These are phyloP conservation scores for Ceraceosorus bombacis DNA, from an alignment of 1,284 basidiomycete species.

Conservation along the genomic window DNA sequence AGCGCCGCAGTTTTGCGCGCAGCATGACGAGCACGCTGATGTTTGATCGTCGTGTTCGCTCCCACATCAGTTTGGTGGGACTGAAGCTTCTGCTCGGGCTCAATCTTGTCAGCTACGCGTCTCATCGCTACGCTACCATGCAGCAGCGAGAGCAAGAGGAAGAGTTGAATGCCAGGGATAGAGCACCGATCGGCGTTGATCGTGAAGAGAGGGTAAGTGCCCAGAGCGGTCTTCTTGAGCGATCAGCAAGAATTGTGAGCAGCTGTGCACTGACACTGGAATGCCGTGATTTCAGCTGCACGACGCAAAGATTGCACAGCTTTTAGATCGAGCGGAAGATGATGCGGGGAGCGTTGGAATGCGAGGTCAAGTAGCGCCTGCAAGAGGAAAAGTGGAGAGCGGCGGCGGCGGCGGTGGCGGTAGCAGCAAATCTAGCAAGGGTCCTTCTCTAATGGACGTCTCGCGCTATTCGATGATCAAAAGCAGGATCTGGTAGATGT, in stretches of 20 bases:
- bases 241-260: not conserved
- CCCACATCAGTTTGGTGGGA: conserved; percentile 21
- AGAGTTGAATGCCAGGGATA: conserved; percentile 32
- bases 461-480: conserved; percentile 43
- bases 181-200: conserved; percentile 41
- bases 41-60: too few relatives aligned
- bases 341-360: conserved; percentile 33
- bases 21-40: not conserved
- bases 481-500: conserved; percentile 37
- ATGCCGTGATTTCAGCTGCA: conserved; percentile 11
- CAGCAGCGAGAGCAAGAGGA: conserved; percentile 40
- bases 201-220: conserved; percentile 21
- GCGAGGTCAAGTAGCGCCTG: conserved; percentile 23
- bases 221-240: not conserved
- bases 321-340: conserved; percentile 36
- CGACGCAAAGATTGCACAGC: conserved; percentile 26
- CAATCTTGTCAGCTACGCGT: conserved; percentile 38
- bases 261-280: not conserved
- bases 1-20: not conserved
- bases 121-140: conserved; percentile 35
- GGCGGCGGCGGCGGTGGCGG: not conserved
- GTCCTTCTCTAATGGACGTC: conserved; percentile 36
- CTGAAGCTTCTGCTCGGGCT: conserved; percentile 44
- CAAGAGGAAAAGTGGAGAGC: not conserved
- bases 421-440: conserved; percentile 17